Conservation (phyloP, 1,284 basidiomycete species). For the Coniferiporia sulphurascens region DNA sequence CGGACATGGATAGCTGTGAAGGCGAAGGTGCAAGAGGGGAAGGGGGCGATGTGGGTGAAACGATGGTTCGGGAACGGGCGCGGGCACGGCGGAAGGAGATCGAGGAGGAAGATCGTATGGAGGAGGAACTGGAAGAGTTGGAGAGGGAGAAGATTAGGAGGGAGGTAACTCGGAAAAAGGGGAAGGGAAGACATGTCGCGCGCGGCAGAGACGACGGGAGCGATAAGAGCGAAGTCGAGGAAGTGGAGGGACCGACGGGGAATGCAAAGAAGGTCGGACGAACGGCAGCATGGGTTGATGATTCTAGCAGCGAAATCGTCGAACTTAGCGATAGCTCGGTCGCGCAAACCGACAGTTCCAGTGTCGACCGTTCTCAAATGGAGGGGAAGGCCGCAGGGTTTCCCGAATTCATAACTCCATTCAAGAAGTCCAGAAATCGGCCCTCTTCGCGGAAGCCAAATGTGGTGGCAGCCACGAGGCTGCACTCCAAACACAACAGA, state of each 20-base stretch:
- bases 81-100: slow-evolving; percentile 52
- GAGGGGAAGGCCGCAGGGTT: not conserved
- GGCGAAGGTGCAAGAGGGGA: slow-evolving; percentile 28
- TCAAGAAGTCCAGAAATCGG: not conserved
- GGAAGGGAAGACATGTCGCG: not conserved
- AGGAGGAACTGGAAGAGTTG: slow-evolving; percentile 19
- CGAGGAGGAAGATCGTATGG: slow-evolving; percentile 34
- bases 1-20: slow-evolving; percentile 45
- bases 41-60: slow-evolving; percentile 26
- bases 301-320: not conserved
- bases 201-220: not conserved
- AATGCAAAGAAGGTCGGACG: not conserved
- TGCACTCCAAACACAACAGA: not conserved
- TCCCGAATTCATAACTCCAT: not conserved
- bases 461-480: not conserved
- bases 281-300: not conserved
- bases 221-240: not conserved
- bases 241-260: not conserved
- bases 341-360: not conserved
- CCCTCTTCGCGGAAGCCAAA: not conserved
- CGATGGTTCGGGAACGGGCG: slow-evolving; percentile 24
- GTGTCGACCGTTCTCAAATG: not conserved
- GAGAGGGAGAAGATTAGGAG: not conserved
- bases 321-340: slow-evolving; percentile 4
- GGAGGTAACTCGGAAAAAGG: not conserved